Base-by-base conservation (phyloP, 306 rosid species). In the Rosa chinensis region DNA sequence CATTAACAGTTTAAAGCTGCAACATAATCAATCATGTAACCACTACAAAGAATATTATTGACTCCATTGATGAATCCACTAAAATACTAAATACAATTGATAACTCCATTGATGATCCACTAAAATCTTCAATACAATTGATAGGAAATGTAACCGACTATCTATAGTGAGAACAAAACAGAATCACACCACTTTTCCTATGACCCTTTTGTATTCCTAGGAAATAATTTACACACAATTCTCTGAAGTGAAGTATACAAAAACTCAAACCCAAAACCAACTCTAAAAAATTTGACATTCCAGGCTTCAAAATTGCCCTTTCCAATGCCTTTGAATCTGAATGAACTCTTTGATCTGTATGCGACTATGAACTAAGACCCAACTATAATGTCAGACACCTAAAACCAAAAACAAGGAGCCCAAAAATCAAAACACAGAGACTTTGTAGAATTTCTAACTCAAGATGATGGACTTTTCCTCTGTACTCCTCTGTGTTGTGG, bases 71-170 rank as follows among this genome's bases (percentile, higher is more conserved):
- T 79, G 85, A 87, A 81, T 82, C 76, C 70, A 53, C 81, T 37
- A 18, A 77, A 77, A 48, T 20, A 81, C 66, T 81, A 68, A 70
- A 78, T 89, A 86, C 92, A 91, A 61, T 80, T 84, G 77, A 78
- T 55, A 55, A 78, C 86, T 83, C 73, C 80, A 84, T 74, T 82
- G 66, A 89, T 79, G 85, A 83, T 81, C 76, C 70, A 48, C 83
- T 4, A 23, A 10, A 61, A 61, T n/a, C 69, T 32, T 28, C 13
- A 32, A 63, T 32, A 32, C 69, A 63, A 63, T 63, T 32, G 42
- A 12, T 35, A 66, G 74, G 40, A 79, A 77, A 73, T 58, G 62
- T 49, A 69, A 82, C 11, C 16, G 40, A 25, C 39, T 37, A 75
- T 67, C 49, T 59, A 52, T 66, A 84, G 35, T 67, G 48, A 6